phyloP scores from a whole-genome alignment of 1,139 yeast species.

The Protomyces inundatus region DNA sequence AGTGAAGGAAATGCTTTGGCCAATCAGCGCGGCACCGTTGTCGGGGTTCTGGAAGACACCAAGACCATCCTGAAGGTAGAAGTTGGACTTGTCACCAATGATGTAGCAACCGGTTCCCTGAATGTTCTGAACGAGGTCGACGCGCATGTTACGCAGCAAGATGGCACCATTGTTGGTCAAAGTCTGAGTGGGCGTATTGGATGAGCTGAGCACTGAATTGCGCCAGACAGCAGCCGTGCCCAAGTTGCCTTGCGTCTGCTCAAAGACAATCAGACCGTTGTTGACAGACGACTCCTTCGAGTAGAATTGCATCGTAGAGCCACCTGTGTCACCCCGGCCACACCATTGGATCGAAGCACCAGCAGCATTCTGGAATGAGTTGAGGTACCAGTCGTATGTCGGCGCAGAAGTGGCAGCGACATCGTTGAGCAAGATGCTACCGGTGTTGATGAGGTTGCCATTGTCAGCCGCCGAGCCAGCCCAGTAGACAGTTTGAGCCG shows the following conservation, averaged over 20 bases:
- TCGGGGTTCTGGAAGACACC: conserved; percentile 6
- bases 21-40: background rate
- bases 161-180: conserved; percentile 10
- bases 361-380: conserved; percentile 8
- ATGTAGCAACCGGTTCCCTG: conserved; percentile 17
- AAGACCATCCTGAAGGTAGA: conserved; percentile 12
- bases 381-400: conserved; percentile 7
- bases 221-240: conserved; percentile 10
- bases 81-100: background rate
- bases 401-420: conserved; percentile 2
- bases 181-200: background rate
- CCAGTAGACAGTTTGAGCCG: conserved; percentile 4
- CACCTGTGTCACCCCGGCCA: conserved; percentile 7
- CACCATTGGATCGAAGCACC: background rate
- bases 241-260: conserved; percentile 5
- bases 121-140: conserved; percentile 12
- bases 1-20: conserved; percentile 3
- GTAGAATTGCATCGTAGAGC: background rate
- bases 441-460: conserved; percentile 6
- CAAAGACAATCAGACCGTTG: conserved; percentile 13
- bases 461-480: background rate
- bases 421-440: conserved; percentile 1
- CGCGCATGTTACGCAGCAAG: conserved; percentile 9
- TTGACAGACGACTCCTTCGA: conserved; percentile 1
- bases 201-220: background rate